Evolutionary conservation across 1,284 basidiomycete species (phyloP), one percentile per base, ranked within the genome.

Genomic region (Malassezia psittaci): DNA sequence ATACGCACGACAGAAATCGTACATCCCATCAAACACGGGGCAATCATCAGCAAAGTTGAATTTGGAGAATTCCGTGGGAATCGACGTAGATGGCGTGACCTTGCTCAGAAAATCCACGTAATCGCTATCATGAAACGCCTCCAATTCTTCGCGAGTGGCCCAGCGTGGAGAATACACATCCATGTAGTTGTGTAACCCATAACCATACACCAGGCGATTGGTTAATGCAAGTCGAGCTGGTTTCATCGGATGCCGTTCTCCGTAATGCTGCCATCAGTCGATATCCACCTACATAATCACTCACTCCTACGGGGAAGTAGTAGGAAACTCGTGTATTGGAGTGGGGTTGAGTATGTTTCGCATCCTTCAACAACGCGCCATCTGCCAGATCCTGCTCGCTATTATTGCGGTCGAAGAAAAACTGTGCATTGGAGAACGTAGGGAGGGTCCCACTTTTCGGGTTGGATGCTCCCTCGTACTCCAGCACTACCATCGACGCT

Each of bases 171-270:
- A 85, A 74, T 88, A 94, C 40, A 96, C 87, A 65, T 91, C 86
- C 76, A 99, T 96, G 68, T 90, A 85, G 69, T 94, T 87, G 78
- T 98, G 90, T 16, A 99, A 78, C 3, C 90, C 93, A 69, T 98
- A 99, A 0, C 90, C 93, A 72, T 94, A 83, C 5, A 98, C 93
- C 42, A 99, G 82, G 5, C 90, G 85, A 68, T 98, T 98, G 7
- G 93, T 96, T 47, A 99, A 77, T 3, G 90, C 91, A 10, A 98
- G 77, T 13, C 94, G 82, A 62, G 96, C 90, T 1, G 93, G 93
- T 73, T 96, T 94, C 93, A 98, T 98, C 2, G 93, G 94, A 79
- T 98, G 93, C 43, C 86, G 81, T 81, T 96, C 90, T 87, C 91
- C 72, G 21, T 71, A 72, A 61, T 72, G 68, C 46, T 60, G 62